phyloP scores from a whole-genome alignment of 495 filamentous ascomycete species.

The Penicillium goetzii region DNA sequence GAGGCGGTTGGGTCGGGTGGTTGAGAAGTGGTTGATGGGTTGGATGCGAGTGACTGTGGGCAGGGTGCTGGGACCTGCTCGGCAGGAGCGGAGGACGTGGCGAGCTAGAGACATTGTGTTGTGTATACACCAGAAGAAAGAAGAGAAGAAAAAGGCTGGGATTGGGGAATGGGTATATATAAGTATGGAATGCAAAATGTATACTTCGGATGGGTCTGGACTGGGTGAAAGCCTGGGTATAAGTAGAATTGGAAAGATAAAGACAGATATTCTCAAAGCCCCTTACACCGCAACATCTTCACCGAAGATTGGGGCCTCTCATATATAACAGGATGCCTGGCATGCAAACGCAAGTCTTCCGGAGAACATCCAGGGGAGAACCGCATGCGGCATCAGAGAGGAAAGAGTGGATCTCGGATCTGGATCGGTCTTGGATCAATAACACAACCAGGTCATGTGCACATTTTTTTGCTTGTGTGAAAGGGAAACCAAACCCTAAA shows the following conservation, averaged over 20 bases:
- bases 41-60: neutral
- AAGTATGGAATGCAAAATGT: neutral
- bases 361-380: constrained; percentile 2
- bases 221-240: neutral
- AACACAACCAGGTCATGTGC: constrained; percentile 3
- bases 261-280: neutral
- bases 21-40: constrained; percentile 2
- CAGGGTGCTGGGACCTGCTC: neutral
- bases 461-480: constrained; percentile 7
- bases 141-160: neutral
- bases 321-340: neutral
- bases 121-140: neutral
- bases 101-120: constrained; percentile 10
- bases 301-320: neutral
- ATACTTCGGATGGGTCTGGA: neutral
- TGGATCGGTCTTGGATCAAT: constrained; percentile 1
- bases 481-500: constrained; percentile 1
- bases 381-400: neutral
- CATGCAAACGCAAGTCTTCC: neutral
- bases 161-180: constrained; percentile 2
- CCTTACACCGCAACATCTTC: constrained; percentile 6
- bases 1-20: constrained; percentile 8
- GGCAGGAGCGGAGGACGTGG: constrained; percentile 4
- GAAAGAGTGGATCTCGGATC: neutral
- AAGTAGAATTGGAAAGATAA: neutral